Conservation (phyloP, 2,329 filamentous ascomycete species). For the Neodidymelliopsis sp. region DNA sequence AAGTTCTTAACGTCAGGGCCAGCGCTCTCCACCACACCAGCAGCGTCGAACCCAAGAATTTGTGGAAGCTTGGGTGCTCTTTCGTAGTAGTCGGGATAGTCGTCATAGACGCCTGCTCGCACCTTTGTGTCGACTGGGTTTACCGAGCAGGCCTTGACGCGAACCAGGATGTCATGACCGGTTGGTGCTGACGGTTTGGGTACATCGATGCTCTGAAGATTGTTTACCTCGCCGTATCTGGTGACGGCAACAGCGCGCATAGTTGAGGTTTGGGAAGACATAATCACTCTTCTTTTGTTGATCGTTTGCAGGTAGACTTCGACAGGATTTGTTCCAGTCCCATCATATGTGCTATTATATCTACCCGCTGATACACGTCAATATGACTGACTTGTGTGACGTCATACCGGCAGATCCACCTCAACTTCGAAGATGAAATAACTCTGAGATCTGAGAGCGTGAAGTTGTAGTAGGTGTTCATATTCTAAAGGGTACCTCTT, state of each 20-base stretch:
- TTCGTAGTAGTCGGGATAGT: conserved; percentile 38
- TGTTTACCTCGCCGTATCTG: conserved; percentile 37
- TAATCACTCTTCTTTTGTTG: background rate
- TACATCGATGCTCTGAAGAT: conserved; percentile 40
- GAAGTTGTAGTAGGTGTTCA: background rate
- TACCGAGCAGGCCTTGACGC: conserved; percentile 26
- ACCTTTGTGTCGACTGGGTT: conserved; percentile 38
- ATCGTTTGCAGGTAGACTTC: background rate
- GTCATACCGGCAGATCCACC: background rate
- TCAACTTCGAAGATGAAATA: background rate
- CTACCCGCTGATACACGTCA: background rate
- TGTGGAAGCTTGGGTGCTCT: conserved; percentile 8
- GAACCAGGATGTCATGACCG: conserved; percentile 48
- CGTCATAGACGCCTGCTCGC: conserved; percentile 33
- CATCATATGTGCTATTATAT: background rate
- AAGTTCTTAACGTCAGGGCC: conserved; percentile 7
- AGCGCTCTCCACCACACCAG: conserved; percentile 13
- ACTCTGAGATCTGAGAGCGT: no score
- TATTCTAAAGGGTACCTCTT: background rate
- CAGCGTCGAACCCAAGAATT: conserved; percentile 17
- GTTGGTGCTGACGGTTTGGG: conserved; percentile 37
- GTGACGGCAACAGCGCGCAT: conserved; percentile 46
- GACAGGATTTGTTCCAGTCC: background rate
- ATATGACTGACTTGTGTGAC: conserved; percentile 1
- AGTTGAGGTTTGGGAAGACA: background rate